Evolutionary conservation across 768 basidiomycete species (phyloP).

Genomic region (Mrakia frigida): DNA sequence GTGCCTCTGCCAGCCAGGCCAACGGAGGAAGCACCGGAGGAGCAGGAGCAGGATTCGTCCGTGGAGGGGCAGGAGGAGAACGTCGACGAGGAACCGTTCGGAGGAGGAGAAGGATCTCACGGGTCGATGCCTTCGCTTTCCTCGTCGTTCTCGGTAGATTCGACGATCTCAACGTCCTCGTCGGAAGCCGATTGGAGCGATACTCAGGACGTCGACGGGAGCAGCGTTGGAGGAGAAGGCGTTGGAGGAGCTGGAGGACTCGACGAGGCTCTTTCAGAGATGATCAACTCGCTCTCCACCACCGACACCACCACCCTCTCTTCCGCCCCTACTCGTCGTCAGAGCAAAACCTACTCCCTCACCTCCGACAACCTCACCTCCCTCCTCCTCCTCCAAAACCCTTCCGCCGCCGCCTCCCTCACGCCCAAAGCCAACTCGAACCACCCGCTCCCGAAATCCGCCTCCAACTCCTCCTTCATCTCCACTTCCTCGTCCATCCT

Average conservation of each 20-base stretch:
- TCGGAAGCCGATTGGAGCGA: conserved; percentile 4
- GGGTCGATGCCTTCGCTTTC: conserved; percentile 14
- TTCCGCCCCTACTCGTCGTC: not conserved
- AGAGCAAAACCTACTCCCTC: not conserved
- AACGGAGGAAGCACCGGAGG: not conserved
- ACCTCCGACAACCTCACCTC: not conserved
- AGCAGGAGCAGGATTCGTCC: no score
- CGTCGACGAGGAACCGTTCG: not conserved
- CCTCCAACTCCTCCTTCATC: conserved; percentile 12
- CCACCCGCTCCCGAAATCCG: not conserved
- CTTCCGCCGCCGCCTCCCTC: not conserved
- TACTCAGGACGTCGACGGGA: not conserved
- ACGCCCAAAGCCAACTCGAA: not conserved
- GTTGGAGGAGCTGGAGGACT: not conserved
- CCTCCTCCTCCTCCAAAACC: conserved; percentile 10
- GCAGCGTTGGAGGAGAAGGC: not conserved
- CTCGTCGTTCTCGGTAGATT: conserved; percentile 4
- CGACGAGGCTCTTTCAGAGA: conserved; percentile 16
- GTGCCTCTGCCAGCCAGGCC: conserved; percentile 6
- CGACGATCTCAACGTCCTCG: not conserved
- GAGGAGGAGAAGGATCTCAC: not conserved
- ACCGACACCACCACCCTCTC: not conserved
- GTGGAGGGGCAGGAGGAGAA: not conserved
- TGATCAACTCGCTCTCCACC: conserved; percentile 10
- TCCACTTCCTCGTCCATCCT: conserved; percentile 10